phyloP scores from a whole-genome alignment of 2,329 filamentous ascomycete genomes.

The Calonectria pseudoreteaudii region DNA sequence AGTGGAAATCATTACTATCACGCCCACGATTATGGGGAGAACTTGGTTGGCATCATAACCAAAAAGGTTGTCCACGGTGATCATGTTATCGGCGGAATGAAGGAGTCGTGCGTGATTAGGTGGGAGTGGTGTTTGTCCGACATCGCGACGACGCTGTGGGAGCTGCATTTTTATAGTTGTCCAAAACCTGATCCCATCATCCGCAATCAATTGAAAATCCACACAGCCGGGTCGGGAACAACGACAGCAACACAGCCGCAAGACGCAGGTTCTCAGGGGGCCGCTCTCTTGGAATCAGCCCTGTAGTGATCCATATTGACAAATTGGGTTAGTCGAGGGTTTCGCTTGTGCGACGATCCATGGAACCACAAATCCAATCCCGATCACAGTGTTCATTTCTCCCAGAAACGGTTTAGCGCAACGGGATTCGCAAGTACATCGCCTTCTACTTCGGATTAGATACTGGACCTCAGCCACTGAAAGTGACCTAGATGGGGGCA shows the following conservation, averaged over 20 bases:
- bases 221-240: too few relatives aligned
- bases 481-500: background rate
- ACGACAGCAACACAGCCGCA: background rate
- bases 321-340: background rate
- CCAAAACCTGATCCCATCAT: background rate
- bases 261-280: background rate
- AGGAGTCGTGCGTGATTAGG: background rate
- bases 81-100: background rate
- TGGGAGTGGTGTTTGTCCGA: too few relatives aligned
- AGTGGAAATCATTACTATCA: slow-evolving; percentile 32
- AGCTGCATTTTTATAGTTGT: background rate
- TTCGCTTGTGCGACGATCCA: background rate
- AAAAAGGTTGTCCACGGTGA: slow-evolving; percentile 37
- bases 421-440: background rate
- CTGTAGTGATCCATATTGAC: background rate
- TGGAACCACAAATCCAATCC: background rate
- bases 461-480: background rate
- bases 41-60: slow-evolving; percentile 41
- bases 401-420: background rate
- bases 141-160: background rate
- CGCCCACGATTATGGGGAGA: slow-evolving; percentile 34
- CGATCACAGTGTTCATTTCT: background rate
- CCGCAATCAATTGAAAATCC: background rate
- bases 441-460: background rate
- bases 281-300: background rate